Base-by-base conservation (phyloP, 768 basidiomycete genomes). In the Xerocomellus chrysenteron region DNA sequence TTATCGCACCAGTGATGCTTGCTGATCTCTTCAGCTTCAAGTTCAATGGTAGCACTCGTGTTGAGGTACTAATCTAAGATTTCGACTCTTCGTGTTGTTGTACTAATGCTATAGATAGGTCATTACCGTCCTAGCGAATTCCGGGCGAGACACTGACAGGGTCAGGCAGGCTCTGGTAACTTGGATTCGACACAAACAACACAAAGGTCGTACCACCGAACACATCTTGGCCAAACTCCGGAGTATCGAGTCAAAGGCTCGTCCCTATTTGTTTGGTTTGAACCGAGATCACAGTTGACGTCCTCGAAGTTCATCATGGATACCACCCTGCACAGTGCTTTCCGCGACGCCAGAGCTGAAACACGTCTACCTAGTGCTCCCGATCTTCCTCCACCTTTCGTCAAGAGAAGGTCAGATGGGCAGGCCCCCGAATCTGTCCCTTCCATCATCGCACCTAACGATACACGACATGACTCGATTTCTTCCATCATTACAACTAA, bases 121-220 rank as follows among this genome's bases (percentile, higher is more conserved):
- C 54, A 64, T 73, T 48, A 14, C 70, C 8, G 70, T 72, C 28
- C 57, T 72, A n/a, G 70, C 70, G 2, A 73, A 73, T 19, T 72
- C 72, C 46, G 70, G 70, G 8, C 57, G 59, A 33, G 72, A 72
- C 52, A 68, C 60, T 7, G 60, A 57, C 40, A 63, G 13, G 40
- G 70, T 72, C 14, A 62, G 63, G 41, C 62, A 62, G 13, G 70
- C 70, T 19, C 49, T 72, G 1, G 68, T 73, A 5, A 68, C 55
- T 0, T 72, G 68, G 64, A 73, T 72, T 42, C 55, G 52, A 46
- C 65, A 52, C 36, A 72, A 72, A 28, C 72, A 73, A 50, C 24
- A 24, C 10, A 72, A 72, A 40, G 59, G 65, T 32, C 68, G 70
- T 8, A 59, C 42, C 37, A 72, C 70, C 2, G 64, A 72, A 17